phyloP scores from a whole-genome alignment of 495 filamentous ascomycete species.

The Lasiosphaeriaceae sp. region DNA sequence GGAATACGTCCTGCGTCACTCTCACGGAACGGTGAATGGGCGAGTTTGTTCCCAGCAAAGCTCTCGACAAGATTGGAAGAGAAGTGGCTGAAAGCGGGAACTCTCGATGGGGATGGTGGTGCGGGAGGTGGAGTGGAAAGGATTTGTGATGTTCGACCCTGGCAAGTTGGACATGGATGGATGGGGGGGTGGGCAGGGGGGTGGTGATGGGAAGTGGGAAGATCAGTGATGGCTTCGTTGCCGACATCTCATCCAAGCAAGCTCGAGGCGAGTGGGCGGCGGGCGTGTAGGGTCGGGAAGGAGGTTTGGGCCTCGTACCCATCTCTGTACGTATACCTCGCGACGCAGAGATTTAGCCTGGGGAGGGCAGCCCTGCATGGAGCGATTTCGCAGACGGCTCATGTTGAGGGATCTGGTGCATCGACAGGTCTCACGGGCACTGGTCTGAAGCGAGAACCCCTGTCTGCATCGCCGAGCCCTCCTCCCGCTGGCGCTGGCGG shows the following conservation, averaged over 20 bases:
- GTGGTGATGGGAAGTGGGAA: slow-evolving; percentile 10
- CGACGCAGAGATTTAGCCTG: slow-evolving; percentile 15
- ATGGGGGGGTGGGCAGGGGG: slow-evolving; percentile 2
- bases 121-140: slow-evolving; percentile 13
- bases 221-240: slow-evolving; percentile 24
- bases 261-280: background rate
- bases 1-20: slow-evolving; percentile 1
- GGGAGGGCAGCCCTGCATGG: slow-evolving; percentile 10
- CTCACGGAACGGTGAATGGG: slow-evolving; percentile 4
- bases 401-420: background rate
- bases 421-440: background rate
- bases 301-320: slow-evolving; percentile 8
- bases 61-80: slow-evolving; percentile 7
- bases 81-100: slow-evolving; percentile 9
- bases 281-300: background rate
- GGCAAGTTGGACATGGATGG: slow-evolving; percentile 9
- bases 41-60: slow-evolving; percentile 5
- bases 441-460: background rate
- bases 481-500: background rate
- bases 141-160: slow-evolving; percentile 15
- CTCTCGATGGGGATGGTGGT: slow-evolving; percentile 12
- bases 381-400: slow-evolving; percentile 9
- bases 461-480: slow-evolving; percentile 8
- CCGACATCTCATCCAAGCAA: slow-evolving; percentile 19
- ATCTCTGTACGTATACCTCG: slow-evolving; percentile 10